A percentile compares a stretch with the other conserved stretches of the same genome.
phyloP scores from a whole-genome alignment of 306 rosid genomes.

The Myrica gale region DNA sequence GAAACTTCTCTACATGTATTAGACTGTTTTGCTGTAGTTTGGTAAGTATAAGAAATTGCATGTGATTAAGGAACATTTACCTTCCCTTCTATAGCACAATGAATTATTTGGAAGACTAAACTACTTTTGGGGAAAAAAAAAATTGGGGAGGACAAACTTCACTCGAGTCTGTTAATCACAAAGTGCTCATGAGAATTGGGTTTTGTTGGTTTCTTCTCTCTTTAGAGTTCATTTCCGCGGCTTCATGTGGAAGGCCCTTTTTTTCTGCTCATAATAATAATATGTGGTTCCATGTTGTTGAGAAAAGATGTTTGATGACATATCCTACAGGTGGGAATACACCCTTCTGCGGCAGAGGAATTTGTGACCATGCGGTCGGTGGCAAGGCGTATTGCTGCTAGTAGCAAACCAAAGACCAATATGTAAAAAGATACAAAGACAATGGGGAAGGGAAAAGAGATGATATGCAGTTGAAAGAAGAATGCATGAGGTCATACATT shows the following conservation, averaged over 20 bases:
- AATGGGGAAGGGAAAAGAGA: not conserved
- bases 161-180: not conserved
- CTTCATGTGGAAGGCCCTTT: not conserved
- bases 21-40: not conserved
- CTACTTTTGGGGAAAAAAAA: not conserved
- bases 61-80: no score
- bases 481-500: not conserved
- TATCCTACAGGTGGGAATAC: conserved; percentile 76
- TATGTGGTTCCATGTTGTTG: not conserved
- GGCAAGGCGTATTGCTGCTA: conserved; percentile 56
- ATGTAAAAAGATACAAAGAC: conserved; percentile 26
- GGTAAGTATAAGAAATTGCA: not conserved
- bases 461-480: not conserved
- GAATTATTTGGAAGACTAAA: not conserved
- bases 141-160: not conserved
- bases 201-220: not conserved
- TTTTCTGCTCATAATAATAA: not conserved
- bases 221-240: not conserved
- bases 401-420: conserved; percentile 59
- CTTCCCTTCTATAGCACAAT: not conserved
- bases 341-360: conserved; percentile 93
- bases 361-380: conserved; percentile 90
- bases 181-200: not conserved
- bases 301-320: not conserved
- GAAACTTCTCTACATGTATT: not conserved